Percentiles rank a stretch among this genome's conserved stretches.
Conservation (phyloP, 768 basidiomycete genomes). For the Phanerochaete carnosa region DNA sequence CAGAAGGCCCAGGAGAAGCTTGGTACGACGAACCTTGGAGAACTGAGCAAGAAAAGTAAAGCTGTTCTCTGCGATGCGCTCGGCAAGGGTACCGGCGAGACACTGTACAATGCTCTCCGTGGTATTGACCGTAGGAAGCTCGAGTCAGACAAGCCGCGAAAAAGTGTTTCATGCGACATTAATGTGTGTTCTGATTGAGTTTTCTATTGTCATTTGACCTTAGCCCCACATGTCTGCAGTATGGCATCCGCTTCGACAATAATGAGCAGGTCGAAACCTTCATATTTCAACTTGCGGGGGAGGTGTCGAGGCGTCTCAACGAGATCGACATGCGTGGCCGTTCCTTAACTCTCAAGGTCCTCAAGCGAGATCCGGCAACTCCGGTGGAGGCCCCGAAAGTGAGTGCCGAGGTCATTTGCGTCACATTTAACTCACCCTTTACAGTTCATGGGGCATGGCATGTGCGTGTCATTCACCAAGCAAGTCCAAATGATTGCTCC, state of each 20-base stretch:
- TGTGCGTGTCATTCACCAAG: slow-evolving; percentile 79
- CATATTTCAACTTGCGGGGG: slow-evolving; percentile 69
- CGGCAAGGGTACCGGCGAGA: slow-evolving; percentile 82
- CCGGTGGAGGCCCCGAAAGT: slow-evolving; percentile 93
- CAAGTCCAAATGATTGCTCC: slow-evolving; percentile 57
- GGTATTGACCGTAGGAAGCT: slow-evolving; percentile 81
- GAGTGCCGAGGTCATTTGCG: slow-evolving; percentile 10
- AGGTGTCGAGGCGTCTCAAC: slow-evolving; percentile 72
- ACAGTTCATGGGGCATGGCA: slow-evolving; percentile 90
- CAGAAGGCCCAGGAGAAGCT: slow-evolving; percentile 82
- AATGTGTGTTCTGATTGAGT: slow-evolving; percentile 82
- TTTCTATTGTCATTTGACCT: too few species aligned
- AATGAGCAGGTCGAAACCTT: slow-evolving; percentile 80
- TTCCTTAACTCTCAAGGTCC: slow-evolving; percentile 80
- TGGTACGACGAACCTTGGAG: slow-evolving; percentile 65
- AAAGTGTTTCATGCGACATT: slow-evolving; percentile 92
- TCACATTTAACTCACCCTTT: slow-evolving; percentile 3
- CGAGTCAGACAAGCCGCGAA: slow-evolving; percentile 81
- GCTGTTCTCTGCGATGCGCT: slow-evolving; percentile 63
- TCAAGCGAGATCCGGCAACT: slow-evolving; percentile 82
- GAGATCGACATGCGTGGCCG: slow-evolving; percentile 67
- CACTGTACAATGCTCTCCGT: slow-evolving; percentile 75
- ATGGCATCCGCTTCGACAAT: slow-evolving; percentile 90
- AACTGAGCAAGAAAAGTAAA: slow-evolving; percentile 63
- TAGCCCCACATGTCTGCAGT: slow-evolving; percentile 44